These are phyloP conservation scores for Gossypium aridum DNA, from an alignment of 441 rosid genomes.

Conservation along the genomic window DNA sequence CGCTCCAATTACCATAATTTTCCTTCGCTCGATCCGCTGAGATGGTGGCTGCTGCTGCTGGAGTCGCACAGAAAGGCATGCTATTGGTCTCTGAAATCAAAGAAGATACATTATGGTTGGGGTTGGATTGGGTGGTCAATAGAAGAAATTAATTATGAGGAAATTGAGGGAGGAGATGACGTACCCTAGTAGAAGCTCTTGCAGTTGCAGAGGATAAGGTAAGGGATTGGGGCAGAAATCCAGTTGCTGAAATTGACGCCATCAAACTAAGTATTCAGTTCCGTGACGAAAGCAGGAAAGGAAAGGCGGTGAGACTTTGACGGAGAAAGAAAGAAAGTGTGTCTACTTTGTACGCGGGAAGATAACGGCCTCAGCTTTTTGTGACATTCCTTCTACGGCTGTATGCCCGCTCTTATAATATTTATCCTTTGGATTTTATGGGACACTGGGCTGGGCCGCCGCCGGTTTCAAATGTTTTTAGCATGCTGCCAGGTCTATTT, in stretches of 20 bases:
- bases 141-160: background rate
- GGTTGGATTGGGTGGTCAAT: background rate
- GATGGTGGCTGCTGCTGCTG: background rate
- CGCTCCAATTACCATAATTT: slow-evolving; percentile 35
- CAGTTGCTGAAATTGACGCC: slow-evolving; percentile 50
- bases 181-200: slow-evolving; percentile 24
- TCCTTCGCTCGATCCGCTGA: slow-evolving; percentile 45
- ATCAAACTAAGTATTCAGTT: slow-evolving; percentile 12
- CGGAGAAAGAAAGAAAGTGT: background rate
- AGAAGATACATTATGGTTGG: background rate
- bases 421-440: background rate
- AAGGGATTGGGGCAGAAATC: slow-evolving; percentile 20
- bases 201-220: slow-evolving; percentile 14
- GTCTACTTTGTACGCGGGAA: slow-evolving; percentile 25
- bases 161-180: background rate
- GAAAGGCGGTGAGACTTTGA: background rate
- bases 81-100: slow-evolving; percentile 28
- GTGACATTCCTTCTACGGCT: background rate
- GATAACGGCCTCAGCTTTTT: slow-evolving; percentile 37
- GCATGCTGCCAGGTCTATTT: no score
- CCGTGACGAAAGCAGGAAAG: background rate
- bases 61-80: slow-evolving; percentile 16
- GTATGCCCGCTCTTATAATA: background rate
- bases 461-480: no score
- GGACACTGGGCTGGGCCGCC: background rate